These are phyloP conservation scores for Yamadazyma paraphyllophila DNA, from an alignment of 805 yeast species.

Conservation along the genomic window DNA sequence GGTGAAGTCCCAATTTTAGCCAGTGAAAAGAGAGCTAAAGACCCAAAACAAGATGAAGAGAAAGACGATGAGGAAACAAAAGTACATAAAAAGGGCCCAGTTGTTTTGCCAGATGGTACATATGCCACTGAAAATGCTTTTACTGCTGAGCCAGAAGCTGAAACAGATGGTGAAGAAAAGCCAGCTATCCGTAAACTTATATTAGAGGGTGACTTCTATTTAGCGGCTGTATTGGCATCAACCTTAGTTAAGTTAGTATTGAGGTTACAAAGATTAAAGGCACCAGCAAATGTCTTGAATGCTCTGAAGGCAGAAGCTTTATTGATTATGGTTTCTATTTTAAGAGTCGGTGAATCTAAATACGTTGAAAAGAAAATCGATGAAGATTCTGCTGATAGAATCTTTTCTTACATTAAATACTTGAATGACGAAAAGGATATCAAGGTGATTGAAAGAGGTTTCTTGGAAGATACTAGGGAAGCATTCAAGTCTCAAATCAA, in stretches of 20 bases:
- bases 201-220: slow-evolving; percentile 84
- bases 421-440: slow-evolving; percentile 63
- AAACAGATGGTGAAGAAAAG: slow-evolving; percentile 35
- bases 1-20: slow-evolving; percentile 92
- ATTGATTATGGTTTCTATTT: slow-evolving; percentile 84
- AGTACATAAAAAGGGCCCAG: slow-evolving; percentile 55
- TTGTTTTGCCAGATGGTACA: slow-evolving; percentile 96
- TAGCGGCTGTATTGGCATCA: slow-evolving; percentile 83
- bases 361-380: slow-evolving; percentile 75
- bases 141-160: slow-evolving; percentile 49
- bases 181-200: slow-evolving; percentile 82
- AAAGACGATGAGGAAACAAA: slow-evolving; percentile 22
- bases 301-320: slow-evolving; percentile 94
- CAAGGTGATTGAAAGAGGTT: slow-evolving; percentile 59
- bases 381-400: slow-evolving; percentile 96
- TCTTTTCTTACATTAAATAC: slow-evolving; percentile 79
- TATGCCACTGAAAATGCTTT: slow-evolving; percentile 92
- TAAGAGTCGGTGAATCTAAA: slow-evolving; percentile 80
- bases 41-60: slow-evolving; percentile 21
- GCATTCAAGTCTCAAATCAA: slow-evolving; percentile 76
- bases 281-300: slow-evolving; percentile 59
- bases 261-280: slow-evolving; percentile 60
- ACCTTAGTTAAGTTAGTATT: slow-evolving; percentile 86
- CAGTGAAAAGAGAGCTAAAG: slow-evolving; percentile 51
- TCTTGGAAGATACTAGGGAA: slow-evolving; percentile 81